Base-by-base conservation (phyloP, 495 filamentous ascomycete species). In the Aeminium ludgeri region DNA sequence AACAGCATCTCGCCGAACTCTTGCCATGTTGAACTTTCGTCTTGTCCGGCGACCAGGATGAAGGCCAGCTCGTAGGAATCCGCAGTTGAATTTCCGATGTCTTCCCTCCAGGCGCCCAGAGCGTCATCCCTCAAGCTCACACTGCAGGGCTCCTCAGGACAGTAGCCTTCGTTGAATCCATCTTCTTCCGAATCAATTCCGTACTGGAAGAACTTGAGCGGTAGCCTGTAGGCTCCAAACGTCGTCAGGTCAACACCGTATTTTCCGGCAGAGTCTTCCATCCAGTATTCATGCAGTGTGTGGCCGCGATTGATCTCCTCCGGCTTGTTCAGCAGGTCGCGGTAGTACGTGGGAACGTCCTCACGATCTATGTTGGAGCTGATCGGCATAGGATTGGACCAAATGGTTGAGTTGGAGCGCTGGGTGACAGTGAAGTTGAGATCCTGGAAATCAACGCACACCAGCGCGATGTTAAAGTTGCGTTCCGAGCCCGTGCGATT, bases 261-360 rank as follows among this genome's bases (percentile, higher is more conserved):
- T 16, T 55, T 49, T 2, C 62, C 62, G 16, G 49, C 48, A 1
- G 61, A 64, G 39, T 65, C 62, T 18, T 55, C 59, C 61, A 64
- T 65, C 62, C 62, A 65, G 39, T 65, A 65, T 43, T 64, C 61
- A 40, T 65, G 61, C 13, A 65, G 41, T 13, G 62, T 65, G 34
- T 59, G 62, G 5, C 51, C 52, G 15, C 44, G 49, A 42, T 65
- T 65, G 12, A 65, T 51, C 19, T 60, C 60, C 13, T 43, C 47
- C 7, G 62, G 62, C 36, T 38, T 54, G 39, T 65, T 65, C 8
- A 64, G 39, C 2, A 65, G 46, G 37, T 64, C 57, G 10, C 49
- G 56, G 29, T 65, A 65, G 54, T 58, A 65, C 3, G 50, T 42
- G 15, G 62, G 58, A 3, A 65, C 62, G 20, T 60, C 53, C 25